Percentiles rank a stretch among this genome's conserved stretches.
These are phyloP conservation scores for Dictyostelium intermedium DNA, from an alignment of 78 protist species.

Conservation along the genomic window DNA sequence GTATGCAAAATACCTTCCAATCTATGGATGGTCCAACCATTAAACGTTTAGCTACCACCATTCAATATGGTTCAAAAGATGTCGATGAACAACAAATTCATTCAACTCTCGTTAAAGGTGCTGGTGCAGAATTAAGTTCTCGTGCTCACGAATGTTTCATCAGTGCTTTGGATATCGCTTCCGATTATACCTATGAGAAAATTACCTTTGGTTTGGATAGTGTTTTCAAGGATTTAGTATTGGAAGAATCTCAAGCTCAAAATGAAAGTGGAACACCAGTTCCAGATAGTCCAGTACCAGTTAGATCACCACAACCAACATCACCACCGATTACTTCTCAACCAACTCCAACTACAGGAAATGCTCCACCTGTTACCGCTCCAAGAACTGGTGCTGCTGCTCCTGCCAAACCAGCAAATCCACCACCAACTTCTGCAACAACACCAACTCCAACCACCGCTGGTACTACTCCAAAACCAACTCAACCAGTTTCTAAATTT, in stretches of 20 bases:
- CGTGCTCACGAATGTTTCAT: slow-evolving; percentile 72
- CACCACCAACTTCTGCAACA: neutral
- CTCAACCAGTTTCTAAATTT: slow-evolving; percentile 15
- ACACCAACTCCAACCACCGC: neutral
- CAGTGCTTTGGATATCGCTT: slow-evolving; percentile 66
- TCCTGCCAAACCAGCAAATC: neutral
- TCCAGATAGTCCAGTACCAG: slow-evolving; percentile 11
- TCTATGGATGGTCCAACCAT: slow-evolving; percentile 43
- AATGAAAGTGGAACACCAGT: neutral
- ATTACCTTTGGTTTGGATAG: slow-evolving; percentile 53
- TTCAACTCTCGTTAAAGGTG: slow-evolving; percentile 57
- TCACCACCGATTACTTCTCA: neutral
- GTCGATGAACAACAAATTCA: slow-evolving; percentile 67
- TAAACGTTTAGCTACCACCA: slow-evolving; percentile 71
- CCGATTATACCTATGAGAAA: slow-evolving; percentile 80
- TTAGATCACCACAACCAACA: neutral
- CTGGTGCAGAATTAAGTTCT: slow-evolving; percentile 77
- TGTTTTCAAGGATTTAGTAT: slow-evolving; percentile 67
- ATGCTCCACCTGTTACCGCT: slow-evolving; percentile 13
- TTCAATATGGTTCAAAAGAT: slow-evolving; percentile 80
- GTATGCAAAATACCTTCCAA: slow-evolving; percentile 56
- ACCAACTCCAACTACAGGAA: neutral
- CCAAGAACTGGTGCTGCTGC: slow-evolving; percentile 68
- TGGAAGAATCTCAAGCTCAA: slow-evolving; percentile 10
- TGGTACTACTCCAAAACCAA: neutral